A percentile compares a stretch with the other conserved stretches of the same genome.
Conservation (phyloP, 2,329 filamentous ascomycete genomes). For the Macrophomina phaseolina region DNA sequence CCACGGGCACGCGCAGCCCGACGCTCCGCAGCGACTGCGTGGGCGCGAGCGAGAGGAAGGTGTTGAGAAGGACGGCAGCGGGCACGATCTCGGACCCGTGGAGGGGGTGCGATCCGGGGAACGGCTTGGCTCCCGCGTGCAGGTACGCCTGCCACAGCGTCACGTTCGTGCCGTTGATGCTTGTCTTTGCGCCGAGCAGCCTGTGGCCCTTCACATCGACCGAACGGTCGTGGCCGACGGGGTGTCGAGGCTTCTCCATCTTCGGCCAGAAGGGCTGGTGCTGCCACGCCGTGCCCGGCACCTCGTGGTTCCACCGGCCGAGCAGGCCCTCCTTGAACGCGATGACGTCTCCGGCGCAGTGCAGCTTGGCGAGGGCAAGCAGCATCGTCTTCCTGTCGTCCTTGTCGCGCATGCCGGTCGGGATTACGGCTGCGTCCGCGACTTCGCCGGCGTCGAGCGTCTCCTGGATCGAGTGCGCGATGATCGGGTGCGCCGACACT, state of each 20-base stretch:
- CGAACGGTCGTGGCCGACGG: not conserved
- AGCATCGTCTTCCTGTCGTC: constrained; percentile 36
- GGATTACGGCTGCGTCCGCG: constrained; percentile 39
- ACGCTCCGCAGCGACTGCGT: constrained; percentile 40
- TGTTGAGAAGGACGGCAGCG: constrained; percentile 50
- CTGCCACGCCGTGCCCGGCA: constrained; percentile 37
- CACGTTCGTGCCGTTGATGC: constrained; percentile 37
- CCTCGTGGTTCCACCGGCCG: constrained; percentile 27
- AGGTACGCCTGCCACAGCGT: constrained; percentile 39
- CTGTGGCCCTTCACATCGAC: constrained; percentile 46
- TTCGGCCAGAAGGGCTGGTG: constrained; percentile 32
- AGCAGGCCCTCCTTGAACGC: constrained; percentile 31
- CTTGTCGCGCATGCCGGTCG: constrained; percentile 40
- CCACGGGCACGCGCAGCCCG: constrained; percentile 44
- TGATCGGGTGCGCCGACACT: constrained; percentile 50
- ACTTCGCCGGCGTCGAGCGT: constrained; percentile 39
- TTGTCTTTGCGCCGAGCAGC: constrained; percentile 40
- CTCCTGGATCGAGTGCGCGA: constrained; percentile 50
- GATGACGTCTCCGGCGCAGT: constrained; percentile 38
- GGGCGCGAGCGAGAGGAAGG: constrained; percentile 44
- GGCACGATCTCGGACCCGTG: constrained; percentile 53
- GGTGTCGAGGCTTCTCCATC: constrained; percentile 21
- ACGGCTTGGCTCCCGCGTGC: constrained; percentile 47
- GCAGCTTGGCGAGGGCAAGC: constrained; percentile 38
- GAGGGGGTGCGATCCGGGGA: constrained; percentile 49